These are phyloP conservation scores for Macaranga tanarius DNA, from an alignment of 441 rosid genomes.

Conservation along the genomic window DNA sequence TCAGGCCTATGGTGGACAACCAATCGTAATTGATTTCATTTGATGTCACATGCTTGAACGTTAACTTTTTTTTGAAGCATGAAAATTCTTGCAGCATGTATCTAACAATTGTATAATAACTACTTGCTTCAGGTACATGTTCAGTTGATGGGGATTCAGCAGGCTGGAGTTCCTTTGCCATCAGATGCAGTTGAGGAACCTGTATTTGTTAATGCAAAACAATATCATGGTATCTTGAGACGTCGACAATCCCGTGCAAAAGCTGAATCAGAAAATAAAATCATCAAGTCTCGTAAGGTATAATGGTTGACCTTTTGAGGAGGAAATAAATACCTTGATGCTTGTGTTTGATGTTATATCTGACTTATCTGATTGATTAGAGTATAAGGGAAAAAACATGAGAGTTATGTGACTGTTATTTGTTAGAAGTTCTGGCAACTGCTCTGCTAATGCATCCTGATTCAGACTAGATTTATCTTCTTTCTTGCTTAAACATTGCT, in stretches of 20 bases:
- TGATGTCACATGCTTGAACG: not conserved
- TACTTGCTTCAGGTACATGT: slow-evolving; percentile 60
- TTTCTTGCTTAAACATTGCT: not conserved
- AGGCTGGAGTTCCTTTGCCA: slow-evolving; percentile 91
- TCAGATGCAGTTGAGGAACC: slow-evolving; percentile 93
- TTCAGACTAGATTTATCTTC: not conserved
- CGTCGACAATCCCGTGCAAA: slow-evolving; percentile 93
- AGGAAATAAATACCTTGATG: slow-evolving; percentile 4
- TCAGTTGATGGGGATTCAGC: slow-evolving; percentile 96
- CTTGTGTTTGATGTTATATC: not conserved
- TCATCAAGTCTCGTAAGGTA: slow-evolving; percentile 72
- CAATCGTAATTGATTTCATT: slow-evolving; percentile 43
- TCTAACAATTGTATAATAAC: not conserved
- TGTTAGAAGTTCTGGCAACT: not conserved
- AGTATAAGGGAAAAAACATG: not conserved
- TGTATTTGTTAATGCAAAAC: slow-evolving; percentile 93
- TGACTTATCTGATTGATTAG: slow-evolving; percentile 2
- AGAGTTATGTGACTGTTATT: not conserved
- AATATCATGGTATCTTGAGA: slow-evolving; percentile 89
- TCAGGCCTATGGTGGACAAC: slow-evolving; percentile 76
- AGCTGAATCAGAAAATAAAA: slow-evolving; percentile 71
- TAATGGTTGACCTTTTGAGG: not conserved
- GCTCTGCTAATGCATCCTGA: not conserved
- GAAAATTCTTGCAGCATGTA: not conserved
- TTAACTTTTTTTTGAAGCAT: not conserved